A percentile compares a stretch with the other conserved stretches of the same genome.
Conservation (phyloP, 73 alveolate species). For the Breviolum minutum region DNA sequence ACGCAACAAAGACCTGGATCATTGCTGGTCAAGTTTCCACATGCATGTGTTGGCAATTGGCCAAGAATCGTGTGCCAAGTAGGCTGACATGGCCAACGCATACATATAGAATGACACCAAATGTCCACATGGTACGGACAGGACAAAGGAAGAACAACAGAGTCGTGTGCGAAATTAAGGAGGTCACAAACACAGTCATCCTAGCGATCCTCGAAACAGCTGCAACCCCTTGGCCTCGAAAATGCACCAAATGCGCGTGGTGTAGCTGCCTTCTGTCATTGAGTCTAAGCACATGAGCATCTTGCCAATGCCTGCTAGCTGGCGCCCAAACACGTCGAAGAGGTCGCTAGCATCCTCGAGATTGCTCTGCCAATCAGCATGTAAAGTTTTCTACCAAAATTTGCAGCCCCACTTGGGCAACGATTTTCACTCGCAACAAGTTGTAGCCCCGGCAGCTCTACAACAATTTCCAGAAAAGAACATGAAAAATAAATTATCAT, state of each 20-base stretch:
- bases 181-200: no score
- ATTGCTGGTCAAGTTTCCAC: neutral
- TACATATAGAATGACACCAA: no score
- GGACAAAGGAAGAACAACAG: no score
- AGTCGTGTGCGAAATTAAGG: neutral
- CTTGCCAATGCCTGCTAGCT: neutral
- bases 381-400: no score
- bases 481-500: no score
- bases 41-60: neutral
- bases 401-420: no score
- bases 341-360: neutral
- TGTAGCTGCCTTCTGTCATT: neutral
- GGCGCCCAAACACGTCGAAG: neutral
- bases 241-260: constrained; percentile 23
- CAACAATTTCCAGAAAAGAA: no score
- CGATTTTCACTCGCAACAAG: no score
- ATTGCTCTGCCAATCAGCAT: neutral
- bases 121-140: no score
- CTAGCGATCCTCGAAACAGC: no score
- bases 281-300: constrained; percentile 52
- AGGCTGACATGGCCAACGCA: no score
- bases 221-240: neutral
- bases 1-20: constrained; percentile 41
- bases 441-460: no score
- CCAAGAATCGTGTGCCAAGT: neutral